Evolutionary conservation across 441 rosid species (phyloP), one percentile per base, ranked within the genome.

Genomic region (Adansonia grandidieri): DNA sequence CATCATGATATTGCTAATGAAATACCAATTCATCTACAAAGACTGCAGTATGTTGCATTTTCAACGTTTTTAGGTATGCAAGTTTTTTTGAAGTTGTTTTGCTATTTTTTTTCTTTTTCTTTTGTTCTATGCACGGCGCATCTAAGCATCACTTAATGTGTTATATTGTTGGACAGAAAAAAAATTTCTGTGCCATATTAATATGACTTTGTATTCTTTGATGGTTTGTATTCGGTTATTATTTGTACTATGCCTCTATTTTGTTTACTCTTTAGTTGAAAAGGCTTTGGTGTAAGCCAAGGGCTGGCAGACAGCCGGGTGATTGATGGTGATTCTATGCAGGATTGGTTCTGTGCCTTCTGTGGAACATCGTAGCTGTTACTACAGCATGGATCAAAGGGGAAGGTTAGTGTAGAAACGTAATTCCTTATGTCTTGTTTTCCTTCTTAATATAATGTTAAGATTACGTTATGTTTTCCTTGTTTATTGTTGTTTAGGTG

Each of bases 1-100:
- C 98, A 94, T 78, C 98, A 94, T 76, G 98, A 94, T 81, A 90
- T 94, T 80, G 92, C 93, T 72, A 91, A 89, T 79, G 98, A 94
- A 71, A 94, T 94, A 77, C 98, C 97, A 0, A 70, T 90, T 74
- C 95, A 89, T 85, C 91, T 92, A 62, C 98, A 92, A 82, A 89
- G 89, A 87, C 68, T 94, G 74, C 98, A 93, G 81, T 93, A 94
- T 83, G 88, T 89, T 79, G 97, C 98, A 44, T 93, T 94, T 62
- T 71, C 98, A 63, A 90, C 98, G 37, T 88, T 71, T 74, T 85
- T 94, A 82, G 98, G 98, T 91, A 88, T 63, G 42, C 5, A 37
- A 37, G 42, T 37, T 37, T 37, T 37, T 37, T 37, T 37, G 6
- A 37, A 37, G 42, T 37, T 37, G 42, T 37, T 37, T 37, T 37